Evolutionary conservation across 306 rosid genomes (phyloP), one percentile per base, ranked within the genome.

Genomic region (Cucumis melo): DNA sequence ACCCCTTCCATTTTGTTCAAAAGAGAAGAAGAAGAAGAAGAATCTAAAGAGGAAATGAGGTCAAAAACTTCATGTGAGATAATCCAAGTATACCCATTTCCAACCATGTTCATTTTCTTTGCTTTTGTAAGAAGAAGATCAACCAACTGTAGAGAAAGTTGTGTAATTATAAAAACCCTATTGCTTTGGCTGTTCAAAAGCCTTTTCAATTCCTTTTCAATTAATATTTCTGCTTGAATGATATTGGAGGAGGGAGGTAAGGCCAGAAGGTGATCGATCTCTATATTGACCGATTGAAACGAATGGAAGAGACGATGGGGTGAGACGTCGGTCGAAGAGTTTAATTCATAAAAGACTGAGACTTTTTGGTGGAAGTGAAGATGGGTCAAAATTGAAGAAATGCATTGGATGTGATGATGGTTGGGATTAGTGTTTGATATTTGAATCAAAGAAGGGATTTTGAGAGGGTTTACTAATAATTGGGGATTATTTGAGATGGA

Each of bases 1-100:
- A 91, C 80, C 29, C 93, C 90, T 86, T 86, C 88, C 96, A 91
- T 87, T 73, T 78, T 78, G 34, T 12, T 21, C 46, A 42, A 85
- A 48, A 53, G 60, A 2, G 57, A 13, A 46, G 17, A 46, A 51
- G 54, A 13, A 48, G 54, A 60, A 12, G 89, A 83, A 5, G 86
- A 63, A 16, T 87, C 84, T 58, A 82, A 82, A 5, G 91, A 81
- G 75, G 86, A 87, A 20, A 91, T 81, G 73, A 83, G 82, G 68
- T 83, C 70, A 17, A 86, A 82, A 62, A 89, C 80, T 59, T 82
- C 86, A 77, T 87, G 87, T 5, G 84, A 80, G 27, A 91, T 78
- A 51, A 91, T 75, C 93, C 91, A 91, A 0, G 81, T 89, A 73
- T 76, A 84, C 36, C 90, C 93, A 65, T 85, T 80, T 51, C 65